Evolutionary conservation across 1,284 basidiomycete genomes (phyloP), one percentile per base, ranked within the genome.

Genomic region (Boletellus deceptivus): DNA sequence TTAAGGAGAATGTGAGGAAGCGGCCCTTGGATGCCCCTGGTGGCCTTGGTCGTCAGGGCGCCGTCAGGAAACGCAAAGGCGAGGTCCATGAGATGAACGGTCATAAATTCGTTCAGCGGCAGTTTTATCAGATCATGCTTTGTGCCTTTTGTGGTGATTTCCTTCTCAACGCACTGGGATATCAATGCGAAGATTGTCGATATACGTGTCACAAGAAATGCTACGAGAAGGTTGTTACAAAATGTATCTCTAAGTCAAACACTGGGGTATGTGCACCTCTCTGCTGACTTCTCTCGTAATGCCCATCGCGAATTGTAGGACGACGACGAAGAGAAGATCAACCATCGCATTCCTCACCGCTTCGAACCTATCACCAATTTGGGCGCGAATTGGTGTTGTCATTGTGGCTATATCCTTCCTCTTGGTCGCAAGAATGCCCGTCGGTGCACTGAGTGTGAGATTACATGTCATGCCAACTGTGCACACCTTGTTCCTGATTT

Each of bases 61-160:
- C 97, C 54, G 86, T 99, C 59, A 88, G 96, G 64, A 98, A 98
- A 75, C 91, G 93, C 67, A 98, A 98, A 75, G 96, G 90, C 62
- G 96, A 99, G 72, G 90, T 99, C 11, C 93, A 97, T 72, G 95
- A 98, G 73, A 98, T 98, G 91, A 99, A 99, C 67, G 97, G 97
- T 4, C 97, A 99, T 78, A 93, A 97, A 71, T 99, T 99, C 67
- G 82, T 99, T 47, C 91, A 94, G 64, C 84, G 89, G 48, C 97
- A 99, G 72, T 99, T 99, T 76, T 99, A 98, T 72, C 95, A 98
- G 71, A 86, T 97, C 66, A 97, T 99, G 77, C 83, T 98, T 50
- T 99, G 97, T 69, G 97, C 97, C 1, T 93, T 98, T 69, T 99
- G 97, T 75, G 89, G 86, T 72, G 96, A 99, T 64, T 97, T 99